These are phyloP conservation scores for Nakazawaea ernobii DNA, from an alignment of 805 yeast species.

Conservation along the genomic window DNA sequence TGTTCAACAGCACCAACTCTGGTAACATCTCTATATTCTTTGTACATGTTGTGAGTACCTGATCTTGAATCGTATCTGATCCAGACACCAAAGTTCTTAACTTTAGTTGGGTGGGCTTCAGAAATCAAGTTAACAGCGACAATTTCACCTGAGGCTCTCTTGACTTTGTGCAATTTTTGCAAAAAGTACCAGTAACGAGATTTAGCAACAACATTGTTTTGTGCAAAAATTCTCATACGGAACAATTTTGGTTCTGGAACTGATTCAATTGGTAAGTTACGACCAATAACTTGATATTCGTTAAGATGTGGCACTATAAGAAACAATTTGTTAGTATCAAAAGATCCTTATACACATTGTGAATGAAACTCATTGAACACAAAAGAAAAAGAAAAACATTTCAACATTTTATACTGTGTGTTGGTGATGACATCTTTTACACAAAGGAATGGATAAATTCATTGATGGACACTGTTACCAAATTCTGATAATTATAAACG, in stretches of 20 bases:
- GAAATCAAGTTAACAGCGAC: conserved; percentile 86
- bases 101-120: conserved; percentile 98
- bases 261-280: conserved; percentile 98
- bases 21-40: conserved; percentile 99
- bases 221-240: conserved; percentile 99
- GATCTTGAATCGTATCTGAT: conserved; percentile 99
- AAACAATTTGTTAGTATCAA: conserved; percentile 12
- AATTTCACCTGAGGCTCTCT: conserved; percentile 99
- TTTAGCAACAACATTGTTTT: conserved; percentile 98
- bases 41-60: conserved; percentile 99
- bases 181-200: conserved; percentile 99
- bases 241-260: conserved; percentile 99
- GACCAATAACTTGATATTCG: conserved; percentile 99
- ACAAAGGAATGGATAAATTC: too few relatives aligned
- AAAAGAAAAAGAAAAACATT: background rate
- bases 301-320: conserved; percentile 84
- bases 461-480: too few relatives aligned
- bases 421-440: too few relatives aligned
- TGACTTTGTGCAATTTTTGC: conserved; percentile 98
- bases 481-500: too few relatives aligned
- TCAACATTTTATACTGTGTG: background rate
- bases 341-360: background rate
- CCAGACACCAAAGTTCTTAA: conserved; percentile 99
- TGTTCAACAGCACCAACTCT: conserved; percentile 98
- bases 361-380: background rate